Evolutionary conservation across 1,284 basidiomycete species (phyloP), one percentile per base, ranked within the genome.

Genomic region (Tylopilus sp.): DNA sequence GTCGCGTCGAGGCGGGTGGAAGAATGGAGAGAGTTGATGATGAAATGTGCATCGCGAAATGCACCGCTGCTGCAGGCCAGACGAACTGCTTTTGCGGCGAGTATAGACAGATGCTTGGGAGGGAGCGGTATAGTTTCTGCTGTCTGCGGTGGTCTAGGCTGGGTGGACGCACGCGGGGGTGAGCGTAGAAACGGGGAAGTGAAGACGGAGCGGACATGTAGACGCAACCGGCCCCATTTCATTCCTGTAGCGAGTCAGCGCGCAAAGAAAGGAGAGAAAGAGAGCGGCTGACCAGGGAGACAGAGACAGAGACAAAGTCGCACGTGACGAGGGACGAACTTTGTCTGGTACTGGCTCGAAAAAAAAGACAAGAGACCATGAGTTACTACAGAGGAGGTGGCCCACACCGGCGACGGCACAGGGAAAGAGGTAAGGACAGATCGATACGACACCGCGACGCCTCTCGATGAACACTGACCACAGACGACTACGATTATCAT

Each of bases 201-300:
- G 40, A 42, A 53, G 21, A 60, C 35, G 23, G 34, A 42, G 19
- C 54, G 54, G 41, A 25, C 2, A 41, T 12, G 6, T 13, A n/a
- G n/a, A n/a, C n/a, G n/a, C n/a, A n/a, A n/a, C n/a, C n/a, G n/a
- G 59, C 63, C 73, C 73, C 80, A 81, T 82, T 70, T 79, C 81
- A 84, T 83, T 74, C 71, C 33, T 34, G 11, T 8, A 34, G 18
- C 13, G n/a, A 34, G 16, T 29, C 28, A 29, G 12, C 33, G 6
- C 21, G 21, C 21, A 23, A 6, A 6, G 21, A 23, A 6, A 23
- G 3, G 21, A 23, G 3, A 6, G 6, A 3, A 23, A 23, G 21
- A 23, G 6, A 23, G 6, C 3, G 21, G 6, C 21, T 3, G 21
- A 23, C n/a, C n/a, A n/a, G n/a, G 15, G n/a, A 47, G 34, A 19